Conservation (phyloP, 2,329 filamentous ascomycete genomes). For the Kalaharituber pfeilii region DNA sequence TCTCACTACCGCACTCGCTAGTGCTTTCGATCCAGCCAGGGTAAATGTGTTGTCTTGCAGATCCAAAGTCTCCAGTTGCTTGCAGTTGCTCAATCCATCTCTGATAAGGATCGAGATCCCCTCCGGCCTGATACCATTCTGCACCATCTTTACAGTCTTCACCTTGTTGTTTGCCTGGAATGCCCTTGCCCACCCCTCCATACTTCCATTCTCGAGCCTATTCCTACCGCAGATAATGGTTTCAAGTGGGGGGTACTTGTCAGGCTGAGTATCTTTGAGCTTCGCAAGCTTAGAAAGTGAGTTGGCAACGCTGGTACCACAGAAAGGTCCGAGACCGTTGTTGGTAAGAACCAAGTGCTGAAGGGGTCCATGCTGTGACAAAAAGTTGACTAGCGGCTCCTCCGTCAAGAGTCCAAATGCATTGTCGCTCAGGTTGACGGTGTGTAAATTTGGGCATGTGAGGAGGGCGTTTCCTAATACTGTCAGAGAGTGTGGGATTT, state of each 20-base stretch:
- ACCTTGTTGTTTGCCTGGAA: conserved; percentile 70
- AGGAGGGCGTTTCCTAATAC: conserved; percentile 72
- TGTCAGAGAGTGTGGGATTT: conserved; percentile 81
- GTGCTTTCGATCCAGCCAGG: conserved; percentile 54
- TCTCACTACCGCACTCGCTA: conserved; percentile 53
- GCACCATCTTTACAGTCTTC: conserved; percentile 85
- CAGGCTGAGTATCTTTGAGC: conserved; percentile 40
- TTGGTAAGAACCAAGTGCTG: conserved; percentile 95
- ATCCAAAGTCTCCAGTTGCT: conserved; percentile 57
- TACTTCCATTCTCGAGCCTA: conserved; percentile 84
- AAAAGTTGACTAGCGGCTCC: conserved; percentile 79
- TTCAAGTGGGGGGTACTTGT: conserved; percentile 62
- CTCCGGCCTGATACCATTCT: conserved; percentile 91
- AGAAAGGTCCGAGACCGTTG: conserved; percentile 86
- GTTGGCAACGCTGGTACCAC: conserved; percentile 75
- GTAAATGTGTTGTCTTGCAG: conserved; percentile 98
- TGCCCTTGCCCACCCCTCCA: conserved; percentile 83
- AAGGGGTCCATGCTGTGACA: conserved; percentile 71
- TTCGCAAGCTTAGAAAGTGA: conserved; percentile 66
- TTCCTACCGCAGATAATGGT: conserved; percentile 97
- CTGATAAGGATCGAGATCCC: conserved; percentile 69
- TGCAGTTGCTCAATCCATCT: conserved; percentile 56
- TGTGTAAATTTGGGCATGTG: conserved; percentile 69
- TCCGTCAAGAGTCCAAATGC: conserved; percentile 93
- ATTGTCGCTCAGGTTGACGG: conserved; percentile 92